Base-by-base conservation (phyloP, 1,284 basidiomycete species). In the Tilletia setariae region DNA sequence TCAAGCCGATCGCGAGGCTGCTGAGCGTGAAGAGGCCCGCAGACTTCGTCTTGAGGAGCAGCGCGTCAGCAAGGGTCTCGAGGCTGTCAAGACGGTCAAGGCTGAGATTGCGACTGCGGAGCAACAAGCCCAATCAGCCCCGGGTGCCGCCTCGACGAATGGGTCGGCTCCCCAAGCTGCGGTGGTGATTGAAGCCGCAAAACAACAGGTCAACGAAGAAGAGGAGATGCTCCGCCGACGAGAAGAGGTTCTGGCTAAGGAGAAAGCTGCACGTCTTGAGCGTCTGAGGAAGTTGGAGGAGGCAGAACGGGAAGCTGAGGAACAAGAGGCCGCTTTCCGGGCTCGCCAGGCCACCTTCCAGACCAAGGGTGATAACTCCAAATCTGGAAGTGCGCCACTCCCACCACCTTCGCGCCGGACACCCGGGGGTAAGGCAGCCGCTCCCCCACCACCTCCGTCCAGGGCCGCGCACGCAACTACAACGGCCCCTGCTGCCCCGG, bases 1-100 rank as follows among this genome's bases (percentile, higher is more conserved):
- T 0, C 74, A 81, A 59, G 81, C 80, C 3, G 80, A 82, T 44
- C 70, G 73, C n/a, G 80, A 82, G 67, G 79, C 79, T 0, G 75
- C 75, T 19, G 80, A 71, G 15, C 74, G 81, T 35, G 81, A 81
- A 67, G 79, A 81, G 56, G 77, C 79, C 6, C 68, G 80, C 9
- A 72, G 73, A 23, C 76, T 77, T 13, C 73, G 81, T 1, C 71
- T 82, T 32, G 80, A 81, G 47, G 80, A 79, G 65, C 73, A 74
- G 65, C 73, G 71, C 23, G 66, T 80, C 2, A 72, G 71, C 63
- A 72, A 67, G 51, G 76, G 79, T 23, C 73, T 75, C 63, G 66
- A 63, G 25, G 72, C 73, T 59, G 62, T 78, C 32, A 64, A 66
- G 40, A 75, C 73, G 1, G 75, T 79, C 68, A 77, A 76, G 70